phyloP scores from a whole-genome alignment of 1,284 basidiomycete species.

The Rhodotorula sp. region DNA sequence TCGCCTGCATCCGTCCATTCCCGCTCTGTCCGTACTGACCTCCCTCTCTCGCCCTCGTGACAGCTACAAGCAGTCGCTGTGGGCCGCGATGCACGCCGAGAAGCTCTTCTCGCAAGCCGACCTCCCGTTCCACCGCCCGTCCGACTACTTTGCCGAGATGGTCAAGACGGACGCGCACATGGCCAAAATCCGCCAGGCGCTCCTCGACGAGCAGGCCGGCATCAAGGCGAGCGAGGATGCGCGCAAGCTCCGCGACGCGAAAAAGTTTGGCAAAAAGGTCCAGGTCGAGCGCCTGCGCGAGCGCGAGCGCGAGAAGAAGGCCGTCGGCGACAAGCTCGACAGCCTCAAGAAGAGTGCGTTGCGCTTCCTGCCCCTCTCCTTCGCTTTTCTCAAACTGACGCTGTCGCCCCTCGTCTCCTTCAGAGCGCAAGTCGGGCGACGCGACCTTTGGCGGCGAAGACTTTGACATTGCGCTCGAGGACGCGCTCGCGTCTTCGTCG shows the following conservation, averaged over 20 bases:
- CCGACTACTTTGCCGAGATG: constrained; percentile 99
- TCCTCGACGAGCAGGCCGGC: constrained; percentile 83
- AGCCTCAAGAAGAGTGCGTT: constrained; percentile 81
- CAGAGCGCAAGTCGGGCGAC: constrained; percentile 55
- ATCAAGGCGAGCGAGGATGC: constrained; percentile 93
- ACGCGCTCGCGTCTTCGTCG: constrained; percentile 70
- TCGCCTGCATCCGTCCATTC: background rate
- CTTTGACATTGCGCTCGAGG: constrained; percentile 82
- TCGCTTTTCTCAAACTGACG: background rate
- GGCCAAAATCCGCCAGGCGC: constrained; percentile 88
- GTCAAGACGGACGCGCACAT: constrained; percentile 97
- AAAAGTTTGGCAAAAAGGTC: constrained; percentile 98
- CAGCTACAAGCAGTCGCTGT: constrained; percentile 94
- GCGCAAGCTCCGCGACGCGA: constrained; percentile 86
- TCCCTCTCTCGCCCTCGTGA: background rate
- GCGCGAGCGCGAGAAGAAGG: constrained; percentile 73
- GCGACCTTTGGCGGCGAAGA: constrained; percentile 67
- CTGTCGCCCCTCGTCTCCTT: background rate
- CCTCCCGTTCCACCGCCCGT: constrained; percentile 86
- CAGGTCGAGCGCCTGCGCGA: constrained; percentile 82
- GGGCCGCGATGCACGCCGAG: constrained; percentile 73
- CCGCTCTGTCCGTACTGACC: constrained; percentile 2
- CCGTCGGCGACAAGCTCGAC: constrained; percentile 78
- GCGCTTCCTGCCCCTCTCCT: background rate
- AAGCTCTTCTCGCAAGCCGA: constrained; percentile 70